Evolutionary conservation across 495 filamentous ascomycete species (phyloP), one percentile per base, ranked within the genome.

Genomic region (Parathielavia appendiculata): DNA sequence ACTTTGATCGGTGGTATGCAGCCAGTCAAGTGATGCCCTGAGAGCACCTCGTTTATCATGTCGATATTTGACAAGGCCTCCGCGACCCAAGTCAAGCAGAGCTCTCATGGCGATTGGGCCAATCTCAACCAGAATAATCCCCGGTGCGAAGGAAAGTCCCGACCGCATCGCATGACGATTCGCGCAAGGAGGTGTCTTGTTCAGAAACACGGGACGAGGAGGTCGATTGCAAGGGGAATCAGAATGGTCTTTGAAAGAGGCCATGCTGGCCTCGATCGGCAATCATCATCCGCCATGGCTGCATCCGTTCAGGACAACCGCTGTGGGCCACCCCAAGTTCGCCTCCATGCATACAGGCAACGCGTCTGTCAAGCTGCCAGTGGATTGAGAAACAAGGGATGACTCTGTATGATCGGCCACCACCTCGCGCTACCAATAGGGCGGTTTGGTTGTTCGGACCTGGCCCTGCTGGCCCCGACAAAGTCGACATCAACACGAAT

Each of bases 11-110:
- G 23, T 6, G 34, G 39, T 5, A 39, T 58, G 56, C 56, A 58
- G 49, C 50, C 56, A 53, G 56, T 58, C 56, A 58, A 52, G 49
- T 53, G 56, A 58, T 49, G 36, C 16, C 20, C 9, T 45, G 16
- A 19, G 26, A 39, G 41, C 45, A 48, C 16, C 54, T 40, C 46
- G 10, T 40, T n/a, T 35, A 30, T 49, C 45, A 41, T 50, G 45
- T 16, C 34, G 46, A 50, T 35, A 43, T 50, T 40, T 34, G 36
- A 41, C 49, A 22, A 19, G n/a, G 22, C 12, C 44, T 36, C 30
- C 52, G 48, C 41, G 48, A 58, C 56, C 47, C 56, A 20, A 44
- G 48, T n/a, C 30, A 38, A 44, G 38, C 38, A 51, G 56, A 16
- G n/a, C 45, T 16, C 16, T 17, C 22, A n/a, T 49, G 45, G n/a